Evolutionary conservation across 805 yeast species (phyloP).

Genomic region (Cyberlindnera lachancei): DNA sequence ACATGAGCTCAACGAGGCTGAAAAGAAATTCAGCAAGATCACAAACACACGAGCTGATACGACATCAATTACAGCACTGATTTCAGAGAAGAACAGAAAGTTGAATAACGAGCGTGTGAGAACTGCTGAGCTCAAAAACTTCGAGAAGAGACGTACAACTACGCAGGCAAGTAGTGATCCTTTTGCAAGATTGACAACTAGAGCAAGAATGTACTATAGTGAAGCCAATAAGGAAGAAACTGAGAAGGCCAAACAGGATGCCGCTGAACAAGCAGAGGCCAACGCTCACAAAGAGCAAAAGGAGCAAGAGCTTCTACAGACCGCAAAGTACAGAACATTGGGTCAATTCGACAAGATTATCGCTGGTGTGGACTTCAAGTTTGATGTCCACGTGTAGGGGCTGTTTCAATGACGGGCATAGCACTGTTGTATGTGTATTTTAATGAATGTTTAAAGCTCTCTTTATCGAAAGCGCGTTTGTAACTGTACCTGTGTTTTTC

Average conservation of each 20-base stretch:
- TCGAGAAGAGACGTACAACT: conserved; percentile 42
- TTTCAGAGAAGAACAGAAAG: conserved; percentile 60
- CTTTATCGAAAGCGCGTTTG: too few relatives aligned
- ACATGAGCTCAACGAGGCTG: conserved; percentile 27
- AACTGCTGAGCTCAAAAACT: conserved; percentile 65
- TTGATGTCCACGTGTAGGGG: conserved; percentile 21
- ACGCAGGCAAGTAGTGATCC: conserved; percentile 59
- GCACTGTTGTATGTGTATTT: too few relatives aligned
- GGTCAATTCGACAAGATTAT: conserved; percentile 52
- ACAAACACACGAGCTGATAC: conserved; percentile 28
- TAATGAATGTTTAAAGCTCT: too few relatives aligned
- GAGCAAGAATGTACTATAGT: conserved; percentile 72
- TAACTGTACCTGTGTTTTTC: too few relatives aligned
- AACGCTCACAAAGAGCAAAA: conserved; percentile 34
- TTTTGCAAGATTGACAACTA: conserved; percentile 82
- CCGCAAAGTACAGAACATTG: conserved; percentile 47
- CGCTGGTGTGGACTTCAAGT: conserved; percentile 31
- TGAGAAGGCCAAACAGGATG: conserved; percentile 49
- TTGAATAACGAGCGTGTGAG: conserved; percentile 71
- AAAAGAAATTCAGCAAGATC: conserved; percentile 28
- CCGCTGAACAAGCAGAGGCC: conserved; percentile 36
- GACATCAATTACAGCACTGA: conserved; percentile 25
- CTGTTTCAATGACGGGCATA: too few relatives aligned
- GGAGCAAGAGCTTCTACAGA: conserved; percentile 37
- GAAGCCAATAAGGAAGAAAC: conserved; percentile 48